These are phyloP conservation scores for Drosera capensis DNA, from an alignment of 148 eudicot species.

Conservation along the genomic window DNA sequence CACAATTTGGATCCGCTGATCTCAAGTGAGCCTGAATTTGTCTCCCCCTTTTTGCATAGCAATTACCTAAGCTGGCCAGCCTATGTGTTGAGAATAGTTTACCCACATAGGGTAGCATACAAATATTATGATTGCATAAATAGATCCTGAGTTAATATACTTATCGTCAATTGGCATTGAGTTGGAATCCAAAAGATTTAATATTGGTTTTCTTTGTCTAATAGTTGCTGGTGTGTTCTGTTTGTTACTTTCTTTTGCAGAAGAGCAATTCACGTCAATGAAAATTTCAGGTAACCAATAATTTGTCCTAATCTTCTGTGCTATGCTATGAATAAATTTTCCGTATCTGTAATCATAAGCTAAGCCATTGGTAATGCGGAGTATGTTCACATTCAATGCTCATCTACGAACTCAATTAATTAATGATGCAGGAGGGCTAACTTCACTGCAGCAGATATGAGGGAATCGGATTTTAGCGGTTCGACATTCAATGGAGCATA, in stretches of 20 bases:
- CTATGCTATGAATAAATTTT: no score
- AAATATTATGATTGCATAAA: no score
- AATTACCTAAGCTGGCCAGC: no score
- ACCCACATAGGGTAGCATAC: no score
- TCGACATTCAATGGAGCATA: constrained; percentile 97
- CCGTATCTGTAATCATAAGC: no score
- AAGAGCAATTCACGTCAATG: constrained; percentile 77
- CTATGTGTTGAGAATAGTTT: no score
- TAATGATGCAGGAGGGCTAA: constrained; percentile 62
- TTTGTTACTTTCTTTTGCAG: constrained; percentile 20
- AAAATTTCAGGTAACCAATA: constrained; percentile 64
- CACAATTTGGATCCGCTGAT: constrained; percentile 95
- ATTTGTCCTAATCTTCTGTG: neutral
- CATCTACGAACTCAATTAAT: neutral
- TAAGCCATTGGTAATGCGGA: neutral
- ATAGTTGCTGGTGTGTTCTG: no score
- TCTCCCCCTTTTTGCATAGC: no score
- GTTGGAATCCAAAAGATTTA: neutral
- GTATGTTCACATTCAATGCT: neutral
- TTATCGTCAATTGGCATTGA: no score
- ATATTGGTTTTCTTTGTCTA: neutral
- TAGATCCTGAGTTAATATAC: no score
- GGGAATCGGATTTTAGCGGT: constrained; percentile 96
- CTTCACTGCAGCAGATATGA: constrained; percentile 95
- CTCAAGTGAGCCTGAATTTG: no score